These are phyloP conservation scores for Colletotrichum simmondsii DNA, from an alignment of 2,329 filamentous ascomycete species.

Conservation along the genomic window DNA sequence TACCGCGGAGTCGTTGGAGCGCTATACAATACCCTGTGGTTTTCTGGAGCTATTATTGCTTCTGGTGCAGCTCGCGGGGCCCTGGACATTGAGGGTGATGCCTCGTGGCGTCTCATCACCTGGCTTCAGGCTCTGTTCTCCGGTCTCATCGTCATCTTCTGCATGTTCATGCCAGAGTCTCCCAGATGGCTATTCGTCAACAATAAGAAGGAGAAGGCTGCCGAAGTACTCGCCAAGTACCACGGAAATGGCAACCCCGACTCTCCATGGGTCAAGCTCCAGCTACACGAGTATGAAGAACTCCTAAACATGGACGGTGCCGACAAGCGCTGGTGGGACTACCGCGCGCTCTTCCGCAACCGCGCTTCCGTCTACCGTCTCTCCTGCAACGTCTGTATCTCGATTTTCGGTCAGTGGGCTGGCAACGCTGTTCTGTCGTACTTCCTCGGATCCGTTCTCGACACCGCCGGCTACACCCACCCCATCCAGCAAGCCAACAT, in stretches of 20 bases:
- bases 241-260: slow-evolving; percentile 57
- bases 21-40: slow-evolving; percentile 58
- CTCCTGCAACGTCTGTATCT: slow-evolving; percentile 52
- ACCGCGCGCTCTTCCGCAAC: slow-evolving; percentile 54
- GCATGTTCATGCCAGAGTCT: slow-evolving; percentile 52
- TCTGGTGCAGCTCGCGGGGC: slow-evolving; percentile 59
- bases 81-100: slow-evolving; percentile 48
- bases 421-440: slow-evolving; percentile 56
- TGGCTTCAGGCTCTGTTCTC: slow-evolving; percentile 58
- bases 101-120: slow-evolving; percentile 53
- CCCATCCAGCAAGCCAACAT: slow-evolving; percentile 56
- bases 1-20: slow-evolving; percentile 55
- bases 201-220: slow-evolving; percentile 48
- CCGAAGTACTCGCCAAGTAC: slow-evolving; percentile 50
- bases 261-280: slow-evolving; percentile 56
- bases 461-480: slow-evolving; percentile 59
- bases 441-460: slow-evolving; percentile 60
- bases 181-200: slow-evolving; percentile 55
- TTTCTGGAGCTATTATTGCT: slow-evolving; percentile 60
- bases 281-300: slow-evolving; percentile 56
- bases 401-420: slow-evolving; percentile 59
- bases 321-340: slow-evolving; percentile 61
- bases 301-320: slow-evolving; percentile 53
- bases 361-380: slow-evolving; percentile 55
- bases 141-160: slow-evolving; percentile 48